Evolutionary conservation across 768 basidiomycete genomes (phyloP).

Genomic region (Lactarius psammicola): DNA sequence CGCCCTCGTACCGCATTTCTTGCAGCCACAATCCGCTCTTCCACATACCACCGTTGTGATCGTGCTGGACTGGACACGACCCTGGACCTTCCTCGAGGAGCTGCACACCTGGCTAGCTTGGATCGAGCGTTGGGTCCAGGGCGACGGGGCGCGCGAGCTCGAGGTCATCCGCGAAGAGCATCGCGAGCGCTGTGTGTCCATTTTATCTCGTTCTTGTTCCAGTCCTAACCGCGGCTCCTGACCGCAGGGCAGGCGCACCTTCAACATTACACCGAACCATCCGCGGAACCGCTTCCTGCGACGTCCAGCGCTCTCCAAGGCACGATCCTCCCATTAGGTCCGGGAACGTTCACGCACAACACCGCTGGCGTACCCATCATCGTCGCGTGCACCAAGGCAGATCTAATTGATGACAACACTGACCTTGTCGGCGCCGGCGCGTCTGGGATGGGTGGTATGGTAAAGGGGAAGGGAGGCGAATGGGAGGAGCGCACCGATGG

Average conservation of each 20-base stretch:
- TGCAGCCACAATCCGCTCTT: conserved; percentile 66
- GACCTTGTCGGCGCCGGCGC: conserved; percentile 68
- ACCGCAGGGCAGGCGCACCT: conserved; percentile 77
- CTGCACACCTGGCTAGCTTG: conserved; percentile 81
- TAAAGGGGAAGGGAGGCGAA: conserved; percentile 86
- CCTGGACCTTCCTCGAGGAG: conserved; percentile 88
- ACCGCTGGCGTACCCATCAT: conserved; percentile 80
- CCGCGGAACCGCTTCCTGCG: conserved; percentile 59
- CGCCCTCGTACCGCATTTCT: conserved; percentile 69
- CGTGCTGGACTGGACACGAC: conserved; percentile 92
- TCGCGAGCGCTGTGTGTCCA: conserved; percentile 70
- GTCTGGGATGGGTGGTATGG: conserved; percentile 85
- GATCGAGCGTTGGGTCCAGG: conserved; percentile 79
- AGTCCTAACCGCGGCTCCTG: neutral
- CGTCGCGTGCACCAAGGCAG: conserved; percentile 90
- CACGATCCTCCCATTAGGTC: conserved; percentile 77
- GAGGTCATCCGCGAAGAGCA: conserved; percentile 78
- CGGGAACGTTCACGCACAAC: conserved; percentile 87
- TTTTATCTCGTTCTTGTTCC: conserved; percentile 11
- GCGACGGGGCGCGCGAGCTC: conserved; percentile 66
- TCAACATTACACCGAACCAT: conserved; percentile 87
- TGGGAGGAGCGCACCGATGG: conserved; percentile 97
- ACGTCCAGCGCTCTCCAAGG: conserved; percentile 58
- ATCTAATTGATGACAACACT: conserved; percentile 81
- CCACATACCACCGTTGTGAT: conserved; percentile 79